Evolutionary conservation across 2,329 filamentous ascomycete species (phyloP).

Genomic region (Capronia epimyces): DNA sequence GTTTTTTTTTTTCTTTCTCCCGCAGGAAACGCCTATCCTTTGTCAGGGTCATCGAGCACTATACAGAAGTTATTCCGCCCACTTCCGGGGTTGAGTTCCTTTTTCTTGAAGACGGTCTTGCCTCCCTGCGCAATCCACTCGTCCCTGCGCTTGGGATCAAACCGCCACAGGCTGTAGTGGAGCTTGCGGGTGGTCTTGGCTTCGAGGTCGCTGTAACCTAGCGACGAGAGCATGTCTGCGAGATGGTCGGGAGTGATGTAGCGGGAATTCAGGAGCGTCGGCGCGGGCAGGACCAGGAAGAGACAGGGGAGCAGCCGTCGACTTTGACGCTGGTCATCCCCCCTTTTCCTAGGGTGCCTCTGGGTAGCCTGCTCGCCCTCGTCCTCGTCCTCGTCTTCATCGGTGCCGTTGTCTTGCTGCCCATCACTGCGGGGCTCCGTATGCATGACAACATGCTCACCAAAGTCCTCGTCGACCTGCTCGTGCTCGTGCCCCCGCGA

Average conservation of each 20-base stretch:
- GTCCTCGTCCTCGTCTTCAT: background rate
- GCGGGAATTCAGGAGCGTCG: constrained; percentile 83
- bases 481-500: background rate
- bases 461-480: background rate
- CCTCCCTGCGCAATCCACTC: constrained; percentile 20
- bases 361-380: background rate
- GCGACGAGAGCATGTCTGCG: constrained; percentile 63
- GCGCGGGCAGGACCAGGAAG: constrained; percentile 83
- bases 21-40: background rate
- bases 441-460: background rate
- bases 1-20: too few relatives aligned
- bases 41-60: constrained; percentile 47
- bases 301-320: constrained; percentile 57
- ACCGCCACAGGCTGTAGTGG: constrained; percentile 81
- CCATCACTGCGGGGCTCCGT: too few relatives aligned
- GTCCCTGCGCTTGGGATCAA: constrained; percentile 30
- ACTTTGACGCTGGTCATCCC: background rate
- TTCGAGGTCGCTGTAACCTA: constrained; percentile 65
- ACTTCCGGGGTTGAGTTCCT: constrained; percentile 67
- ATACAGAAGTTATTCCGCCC: constrained; percentile 89
- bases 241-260: constrained; percentile 73
- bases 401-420: too few relatives aligned
- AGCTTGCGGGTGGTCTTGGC: constrained; percentile 76
- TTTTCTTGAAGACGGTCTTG: constrained; percentile 57
- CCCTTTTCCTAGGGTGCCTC: too few relatives aligned